Conservation (phyloP, 306 rosid species). For the Medicago truncatula region MtrunA17r5.0-ANR NC_053047.1:40261501-40262000, state of each 20-base stretch:
- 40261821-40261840: background rate
- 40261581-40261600: constrained; percentile 20
- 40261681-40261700: background rate
- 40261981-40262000: background rate
- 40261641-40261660: constrained; percentile 31
- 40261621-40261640: background rate
- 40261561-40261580: constrained; percentile 42
- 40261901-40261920: background rate
- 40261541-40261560: constrained; percentile 46
- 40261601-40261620: background rate
- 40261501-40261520: background rate
- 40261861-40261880: background rate
- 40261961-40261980: background rate
- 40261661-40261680: background rate
- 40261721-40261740: too few relatives aligned
- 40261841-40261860: background rate
- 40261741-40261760: background rate
- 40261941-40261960: background rate
- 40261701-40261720: background rate
- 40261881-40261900: constrained; percentile 30
- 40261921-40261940: background rate
- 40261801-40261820: constrained; percentile 10
- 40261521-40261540: constrained; percentile 20
- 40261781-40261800: background rate
- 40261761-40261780: background rate